Base-by-base conservation (phyloP, 345 rosid genomes). In the Dovyalis caffra region DNA sequence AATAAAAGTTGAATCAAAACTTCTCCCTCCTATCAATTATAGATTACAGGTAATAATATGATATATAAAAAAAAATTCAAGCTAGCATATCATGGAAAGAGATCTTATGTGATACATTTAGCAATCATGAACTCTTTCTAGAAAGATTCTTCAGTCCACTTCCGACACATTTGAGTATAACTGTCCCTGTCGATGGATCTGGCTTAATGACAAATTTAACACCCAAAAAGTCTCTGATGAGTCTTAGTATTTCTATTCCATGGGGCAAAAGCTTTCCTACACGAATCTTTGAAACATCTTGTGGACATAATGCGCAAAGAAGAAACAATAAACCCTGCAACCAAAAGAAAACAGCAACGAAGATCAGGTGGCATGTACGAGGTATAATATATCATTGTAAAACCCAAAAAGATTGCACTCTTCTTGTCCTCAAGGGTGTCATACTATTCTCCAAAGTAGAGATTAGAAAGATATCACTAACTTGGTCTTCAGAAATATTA, bases 281-380 rank as follows among this genome's bases (percentile, higher is more conserved):
- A 12, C 95, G 90, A 76, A 93, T 83, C 84, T 93, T 93, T 21
- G 97, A 95, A 61, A 91, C 86, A 74, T 95, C 98, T 70, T 79
- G 87, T 6, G 87, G 89, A 69, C 97, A 87, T 69, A 93, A 70
- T 0, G 98, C 90, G 69, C 98, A 90, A 2, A 93, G 91, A 65
- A 88, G 86, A 82, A 92, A 95, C 71, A 93, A 64, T 73, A 93
- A 78, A 53, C 95, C 99, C 98, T 89, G 76, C 67, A 73, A 77
- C 35, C 21, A 21, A 75, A 70, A 69, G 32, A 64, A 9, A 20
- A 25, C 25, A 60, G 68, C 32, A 20, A 45, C 1, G 12, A 72
- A 40, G 26, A 35, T 31, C 64, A 69, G 49, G 61, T 38, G 23
- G 49, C 14, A 70, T 14, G 20, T 28, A 69, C 38, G 11, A 10